phyloP scores from a whole-genome alignment of 140 eudicot genomes.

The Bidens hawaiensis region DNA sequence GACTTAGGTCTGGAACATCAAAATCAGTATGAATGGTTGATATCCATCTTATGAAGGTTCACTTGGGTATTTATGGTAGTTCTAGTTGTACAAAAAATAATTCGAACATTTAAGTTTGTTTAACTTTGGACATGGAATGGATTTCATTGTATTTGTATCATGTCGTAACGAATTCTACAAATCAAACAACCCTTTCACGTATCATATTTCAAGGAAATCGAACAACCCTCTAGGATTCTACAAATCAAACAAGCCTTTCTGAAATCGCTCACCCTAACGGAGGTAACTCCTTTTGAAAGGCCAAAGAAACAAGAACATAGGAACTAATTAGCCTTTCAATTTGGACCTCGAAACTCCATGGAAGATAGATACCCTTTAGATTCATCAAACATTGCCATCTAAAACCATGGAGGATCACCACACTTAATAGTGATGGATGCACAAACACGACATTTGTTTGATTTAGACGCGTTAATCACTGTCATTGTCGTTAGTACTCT shows the following conservation, averaged over 20 bases:
- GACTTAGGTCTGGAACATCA: too few species aligned
- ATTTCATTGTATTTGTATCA: not conserved
- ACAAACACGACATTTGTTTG: not conserved
- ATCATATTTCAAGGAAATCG: not conserved
- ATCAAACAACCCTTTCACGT: too few species aligned
- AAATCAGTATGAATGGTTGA: too few species aligned
- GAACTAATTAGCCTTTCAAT: not conserved
- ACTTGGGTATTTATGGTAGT: too few species aligned
- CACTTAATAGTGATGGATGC: conserved; percentile 5
- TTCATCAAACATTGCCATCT: not conserved
- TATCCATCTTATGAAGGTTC: too few species aligned
- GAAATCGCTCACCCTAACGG: not conserved
- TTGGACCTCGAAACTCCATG: conserved; percentile 7
- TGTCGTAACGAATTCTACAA: too few species aligned
- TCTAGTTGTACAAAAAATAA: too few species aligned
- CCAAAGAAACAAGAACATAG: not conserved
- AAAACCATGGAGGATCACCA: conserved; percentile 8
- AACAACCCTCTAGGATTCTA: too few species aligned
- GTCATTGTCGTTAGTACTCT: conserved; percentile 24
- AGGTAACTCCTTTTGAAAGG: not conserved
- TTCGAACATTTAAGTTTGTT: too few species aligned
- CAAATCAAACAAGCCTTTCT: not conserved
- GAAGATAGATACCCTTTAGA: conserved; percentile 8
- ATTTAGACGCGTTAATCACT: not conserved
- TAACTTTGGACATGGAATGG: not conserved